phyloP scores from a whole-genome alignment of 1,139 yeast genomes.

The Lodderomyces beijingensis region DNA sequence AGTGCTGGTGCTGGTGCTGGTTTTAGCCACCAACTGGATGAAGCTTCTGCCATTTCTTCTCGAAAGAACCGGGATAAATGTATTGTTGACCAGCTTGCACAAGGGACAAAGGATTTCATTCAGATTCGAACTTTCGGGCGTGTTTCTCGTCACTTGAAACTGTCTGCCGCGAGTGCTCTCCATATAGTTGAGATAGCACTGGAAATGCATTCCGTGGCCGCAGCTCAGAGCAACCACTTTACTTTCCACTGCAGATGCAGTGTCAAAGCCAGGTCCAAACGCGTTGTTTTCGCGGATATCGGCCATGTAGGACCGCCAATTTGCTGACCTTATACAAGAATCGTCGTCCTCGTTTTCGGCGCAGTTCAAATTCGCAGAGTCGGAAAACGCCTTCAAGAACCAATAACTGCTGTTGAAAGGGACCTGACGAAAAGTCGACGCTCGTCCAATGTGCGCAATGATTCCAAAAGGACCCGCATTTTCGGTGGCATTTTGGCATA shows the following conservation, averaged over 20 bases:
- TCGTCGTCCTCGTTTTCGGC: slow-evolving; percentile 20
- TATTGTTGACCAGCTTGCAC: slow-evolving; percentile 82
- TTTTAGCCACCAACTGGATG: neutral
- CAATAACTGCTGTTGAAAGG: slow-evolving; percentile 65
- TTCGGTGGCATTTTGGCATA: slow-evolving; percentile 80
- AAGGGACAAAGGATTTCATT: slow-evolving; percentile 85
- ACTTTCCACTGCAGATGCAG: slow-evolving; percentile 33
- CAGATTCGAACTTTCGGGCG: slow-evolving; percentile 69
- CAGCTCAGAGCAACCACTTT: slow-evolving; percentile 72
- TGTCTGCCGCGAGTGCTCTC: slow-evolving; percentile 51
- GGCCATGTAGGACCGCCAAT: slow-evolving; percentile 37
- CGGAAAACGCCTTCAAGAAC: slow-evolving; percentile 63
- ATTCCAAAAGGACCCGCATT: slow-evolving; percentile 74
- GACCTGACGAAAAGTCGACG: slow-evolving; percentile 58
- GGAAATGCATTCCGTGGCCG: slow-evolving; percentile 90
- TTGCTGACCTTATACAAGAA: slow-evolving; percentile 18
- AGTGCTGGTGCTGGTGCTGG: neutral
- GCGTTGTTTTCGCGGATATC: slow-evolving; percentile 36
- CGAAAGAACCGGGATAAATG: slow-evolving; percentile 69
- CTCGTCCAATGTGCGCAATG: slow-evolving; percentile 53
- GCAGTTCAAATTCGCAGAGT: slow-evolving; percentile 47
- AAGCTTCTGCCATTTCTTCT: neutral
- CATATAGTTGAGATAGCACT: slow-evolving; percentile 66
- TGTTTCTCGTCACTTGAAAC: slow-evolving; percentile 73
- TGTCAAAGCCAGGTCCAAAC: slow-evolving; percentile 71